phyloP scores from a whole-genome alignment of 495 filamentous ascomycete species.

The Podospora didyma region DNA sequence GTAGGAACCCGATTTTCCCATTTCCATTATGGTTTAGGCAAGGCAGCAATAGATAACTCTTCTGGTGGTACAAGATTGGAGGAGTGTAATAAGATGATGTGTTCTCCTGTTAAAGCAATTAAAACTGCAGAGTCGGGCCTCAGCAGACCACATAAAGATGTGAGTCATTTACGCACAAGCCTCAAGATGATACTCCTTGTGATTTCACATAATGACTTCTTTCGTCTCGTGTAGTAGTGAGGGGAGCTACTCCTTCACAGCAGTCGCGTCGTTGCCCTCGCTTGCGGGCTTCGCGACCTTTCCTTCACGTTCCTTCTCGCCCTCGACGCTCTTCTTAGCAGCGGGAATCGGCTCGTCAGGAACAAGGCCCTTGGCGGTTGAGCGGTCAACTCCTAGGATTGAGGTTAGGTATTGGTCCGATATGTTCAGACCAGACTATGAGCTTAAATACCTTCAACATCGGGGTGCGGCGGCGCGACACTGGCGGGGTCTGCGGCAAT shows the following conservation, averaged over 20 bases:
- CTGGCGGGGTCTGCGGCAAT: conserved; percentile 29
- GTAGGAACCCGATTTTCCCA: no score
- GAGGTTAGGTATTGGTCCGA: neutral
- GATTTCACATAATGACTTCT: no score
- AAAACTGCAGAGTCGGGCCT: no score
- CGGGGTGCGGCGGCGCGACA: conserved; percentile 78
- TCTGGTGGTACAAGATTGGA: no score
- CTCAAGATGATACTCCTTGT: no score
- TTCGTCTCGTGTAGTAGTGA: no score
- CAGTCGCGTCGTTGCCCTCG: conserved; percentile 65
- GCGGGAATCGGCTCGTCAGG: conserved; percentile 40
- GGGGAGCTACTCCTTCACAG: conserved; percentile 2
- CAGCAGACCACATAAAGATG: no score
- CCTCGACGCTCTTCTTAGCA: conserved; percentile 60
- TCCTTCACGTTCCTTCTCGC: conserved; percentile 53
- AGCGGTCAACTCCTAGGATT: conserved; percentile 20
- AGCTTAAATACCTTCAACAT: conserved; percentile 57
- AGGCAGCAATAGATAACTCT: no score
- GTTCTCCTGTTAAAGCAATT: no score
- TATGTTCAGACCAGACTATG: conserved; percentile 15
- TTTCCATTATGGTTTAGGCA: no score
- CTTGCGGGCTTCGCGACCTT: conserved; percentile 68
- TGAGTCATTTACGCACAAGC: no score
- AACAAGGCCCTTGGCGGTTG: conserved; percentile 25
- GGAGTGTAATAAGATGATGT: no score